Percentiles rank a stretch among this genome's conserved stretches.
phyloP scores from a whole-genome alignment of 179 eudicot species.

The Amaranthus tricolor region DNA sequence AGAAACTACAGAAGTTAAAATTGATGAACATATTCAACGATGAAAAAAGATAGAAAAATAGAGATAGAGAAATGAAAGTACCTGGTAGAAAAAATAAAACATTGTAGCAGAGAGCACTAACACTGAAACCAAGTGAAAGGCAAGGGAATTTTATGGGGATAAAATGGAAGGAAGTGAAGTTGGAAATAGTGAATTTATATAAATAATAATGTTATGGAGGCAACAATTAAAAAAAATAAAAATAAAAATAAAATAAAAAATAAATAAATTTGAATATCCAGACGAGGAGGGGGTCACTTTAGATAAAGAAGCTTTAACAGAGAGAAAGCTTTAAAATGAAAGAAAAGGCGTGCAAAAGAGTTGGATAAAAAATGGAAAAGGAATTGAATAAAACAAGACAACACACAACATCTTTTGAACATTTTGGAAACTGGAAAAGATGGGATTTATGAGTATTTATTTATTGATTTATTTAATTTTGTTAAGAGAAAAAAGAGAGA shows the following conservation, averaged over 20 bases:
- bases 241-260: background rate
- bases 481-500: background rate
- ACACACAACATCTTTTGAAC: conserved; percentile 42
- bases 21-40: background rate
- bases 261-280: conserved; percentile 7
- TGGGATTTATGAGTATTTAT: no score
- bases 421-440: conserved; percentile 23
- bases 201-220: conserved; percentile 8
- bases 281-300: conserved; percentile 36
- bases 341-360: conserved; percentile 43
- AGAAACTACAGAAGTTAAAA: no score
- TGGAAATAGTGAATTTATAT: conserved; percentile 23
- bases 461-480: background rate
- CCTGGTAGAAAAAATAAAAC: background rate
- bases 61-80: conserved; percentile 9
- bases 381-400: conserved; percentile 35
- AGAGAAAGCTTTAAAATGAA: conserved; percentile 27
- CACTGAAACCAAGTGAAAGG: conserved; percentile 39
- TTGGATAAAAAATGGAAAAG: conserved; percentile 10
- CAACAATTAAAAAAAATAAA: background rate
- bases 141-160: conserved; percentile 30
- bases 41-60: background rate
- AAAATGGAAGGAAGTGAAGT: conserved; percentile 31
- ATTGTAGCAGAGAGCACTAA: conserved; percentile 27
- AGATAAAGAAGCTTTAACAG: conserved; percentile 47